Percentiles rank a stretch among this genome's conserved stretches.
phyloP scores from a whole-genome alignment of 768 basidiomycete genomes.

The Stropharia rugosoannulata region DNA sequence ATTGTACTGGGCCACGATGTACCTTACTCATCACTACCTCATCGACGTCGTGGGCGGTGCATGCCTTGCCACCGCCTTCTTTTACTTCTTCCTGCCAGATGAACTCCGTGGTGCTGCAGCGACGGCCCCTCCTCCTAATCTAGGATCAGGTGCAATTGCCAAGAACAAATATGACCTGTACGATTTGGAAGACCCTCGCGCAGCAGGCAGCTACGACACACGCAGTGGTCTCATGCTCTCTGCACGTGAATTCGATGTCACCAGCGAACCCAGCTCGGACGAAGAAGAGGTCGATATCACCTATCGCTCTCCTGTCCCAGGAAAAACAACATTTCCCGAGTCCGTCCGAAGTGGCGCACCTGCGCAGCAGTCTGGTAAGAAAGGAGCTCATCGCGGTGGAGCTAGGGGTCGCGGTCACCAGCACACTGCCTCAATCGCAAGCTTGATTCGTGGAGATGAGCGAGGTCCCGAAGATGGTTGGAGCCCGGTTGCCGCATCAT shows the following conservation, averaged over 20 bases:
- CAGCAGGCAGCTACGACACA: slow-evolving; percentile 21
- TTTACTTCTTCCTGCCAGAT: slow-evolving; percentile 87
- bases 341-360: slow-evolving; percentile 8
- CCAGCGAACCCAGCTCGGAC: slow-evolving; percentile 56
- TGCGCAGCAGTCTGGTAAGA: slow-evolving; percentile 13
- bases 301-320: slow-evolving; percentile 63
- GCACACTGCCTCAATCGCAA: slow-evolving; percentile 85
- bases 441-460: slow-evolving; percentile 76
- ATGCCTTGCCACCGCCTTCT: slow-evolving; percentile 83
- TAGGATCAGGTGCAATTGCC: slow-evolving; percentile 16
- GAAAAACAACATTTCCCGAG: slow-evolving; percentile 22
- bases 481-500: slow-evolving; percentile 67
- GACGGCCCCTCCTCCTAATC: slow-evolving; percentile 47
- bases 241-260: slow-evolving; percentile 50
- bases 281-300: slow-evolving; percentile 67
- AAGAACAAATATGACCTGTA: slow-evolving; percentile 73
- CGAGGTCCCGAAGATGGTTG: slow-evolving; percentile 76
- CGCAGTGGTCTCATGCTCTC: slow-evolving; percentile 33
- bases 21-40: slow-evolving; percentile 97
- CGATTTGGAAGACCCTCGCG: slow-evolving; percentile 65
- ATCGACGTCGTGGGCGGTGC: slow-evolving; percentile 96
- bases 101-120: slow-evolving; percentile 62
- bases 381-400: slow-evolving; percentile 15
- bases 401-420: slow-evolving; percentile 49
- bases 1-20: slow-evolving; percentile 99